Evolutionary conservation across 1,139 yeast species (phyloP), one percentile per base, ranked within the genome.

Genomic region (Zhuliangozyma blackwelliae): DNA sequence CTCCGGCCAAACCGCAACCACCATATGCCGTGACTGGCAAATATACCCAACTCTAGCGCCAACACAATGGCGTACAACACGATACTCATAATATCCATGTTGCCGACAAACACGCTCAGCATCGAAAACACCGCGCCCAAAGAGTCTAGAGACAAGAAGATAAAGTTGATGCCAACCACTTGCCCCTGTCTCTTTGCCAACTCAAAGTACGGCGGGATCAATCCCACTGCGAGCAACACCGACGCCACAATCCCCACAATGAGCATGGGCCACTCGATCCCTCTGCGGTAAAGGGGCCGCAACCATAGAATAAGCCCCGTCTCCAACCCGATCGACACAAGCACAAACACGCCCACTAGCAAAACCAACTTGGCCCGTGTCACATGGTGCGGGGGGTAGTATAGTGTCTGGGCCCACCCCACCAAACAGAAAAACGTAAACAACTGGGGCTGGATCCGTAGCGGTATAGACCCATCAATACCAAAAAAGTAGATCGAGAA

Each of bases 131-230:
- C 57, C 0, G 97, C 97, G 9, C 97, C 97, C 35, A 72, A 48
- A 7, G 86, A 74, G 56, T 90, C 97, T 54, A 89, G 69, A n/a
- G 66, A 50, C 40, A 90, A 65, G 49, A 90, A 90, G n/a, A 82
- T 50, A 54, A 90, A 88, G 54, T 88, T 88, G 50, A 90, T 82
- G 0, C 97, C 97, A 5, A 88, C 77, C 5, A 90, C 97, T 33
- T 87, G 66, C 3, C 97, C 97, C 34, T 75, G 60, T 43, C 96
- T 72, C 54, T 86, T 86, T 27, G 78, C 77, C 27, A 90, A 65
- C 55, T 90, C 97, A 50, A 80, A 80, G 57, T 89, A 90, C 5
- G 97, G 97, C 0, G 97, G 97, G 2, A 90, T 51, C 32, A 90
- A 67, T 0, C 97, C 97, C 2, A 76, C 51, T 0, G 87, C 95